Base-by-base conservation (phyloP, 2,329 filamentous ascomycete genomes). In the Bipolaris gigantea region DNA sequence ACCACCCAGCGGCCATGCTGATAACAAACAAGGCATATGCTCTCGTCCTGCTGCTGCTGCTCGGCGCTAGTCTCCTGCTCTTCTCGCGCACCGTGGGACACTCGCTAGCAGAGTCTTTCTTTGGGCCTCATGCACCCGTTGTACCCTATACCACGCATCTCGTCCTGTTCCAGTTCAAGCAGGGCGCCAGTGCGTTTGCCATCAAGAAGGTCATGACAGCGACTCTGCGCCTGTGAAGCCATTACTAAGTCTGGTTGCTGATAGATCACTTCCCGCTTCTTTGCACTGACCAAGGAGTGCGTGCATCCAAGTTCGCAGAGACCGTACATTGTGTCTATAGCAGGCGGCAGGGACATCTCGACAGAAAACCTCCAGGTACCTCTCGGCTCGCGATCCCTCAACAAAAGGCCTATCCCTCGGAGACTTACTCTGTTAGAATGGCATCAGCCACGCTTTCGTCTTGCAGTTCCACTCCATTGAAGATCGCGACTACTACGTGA, bases 381-480 rank as follows among this genome's bases (percentile, higher is more conserved):
- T 16, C 9, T 16, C 9, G 23, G 25, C 40, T n/a, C 16, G 11
- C 39, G 3, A n/a, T n/a, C 38, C 11, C 11, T 41, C 23, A 30
- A 21, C 25, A 9, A 38, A 15, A 32, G 11, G 2, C 15, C 5
- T 81, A 80, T 81, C 2, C 15, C 19, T 23, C 15, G 5, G 76
- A 80, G 1, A 84, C 50, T 73, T 76, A 5, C 74, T 77, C 78
- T 30, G 13, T n/a, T 45, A 79, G 76, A 63, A 72, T 48, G 76
- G 75, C 15, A 62, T 77, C n/a, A 76, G 73, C 21, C 76, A 79
- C 51, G 77, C 72, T 2, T 80, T 79, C 48, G 68, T 78, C 11
- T 61, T 76, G 15, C 70, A 76, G 42, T 80, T 79, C 55, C 64
- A 65, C 15, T 73, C 66, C n/a, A 50, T 63, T 3, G 72, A 73